Percentiles rank a stretch among this genome's conserved stretches.
Conservation (phyloP, 352 stramenopile species). For the Pythium aphanidermatum region DNA sequence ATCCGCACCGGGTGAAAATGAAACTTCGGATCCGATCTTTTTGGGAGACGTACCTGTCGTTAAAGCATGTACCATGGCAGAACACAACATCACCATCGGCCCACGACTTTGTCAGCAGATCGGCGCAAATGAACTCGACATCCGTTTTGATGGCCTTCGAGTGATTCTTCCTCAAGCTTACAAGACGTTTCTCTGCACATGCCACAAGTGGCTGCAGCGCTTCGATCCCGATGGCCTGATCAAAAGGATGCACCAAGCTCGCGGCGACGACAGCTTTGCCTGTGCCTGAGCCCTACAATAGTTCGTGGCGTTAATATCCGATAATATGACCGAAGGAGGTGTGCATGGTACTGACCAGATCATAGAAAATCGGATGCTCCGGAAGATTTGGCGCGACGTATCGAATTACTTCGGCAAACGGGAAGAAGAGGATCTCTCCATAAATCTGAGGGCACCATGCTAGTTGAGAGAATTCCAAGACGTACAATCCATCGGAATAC, state of each 20-base stretch:
- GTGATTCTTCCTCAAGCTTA: constrained; percentile 38
- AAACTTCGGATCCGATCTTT: no score
- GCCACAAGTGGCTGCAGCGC: constrained; percentile 62
- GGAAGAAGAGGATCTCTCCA: constrained; percentile 82
- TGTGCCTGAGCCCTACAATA: constrained; percentile 65
- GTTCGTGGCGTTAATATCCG: no score
- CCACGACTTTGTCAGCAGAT: constrained; percentile 61
- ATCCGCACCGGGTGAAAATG: no score
- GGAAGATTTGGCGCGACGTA: constrained; percentile 56
- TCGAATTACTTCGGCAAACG: constrained; percentile 68
- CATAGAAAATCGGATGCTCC: constrained; percentile 75
- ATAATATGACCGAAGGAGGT: neutral
- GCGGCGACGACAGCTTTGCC: constrained; percentile 78
- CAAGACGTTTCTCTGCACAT: constrained; percentile 71
- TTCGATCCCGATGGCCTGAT: constrained; percentile 82
- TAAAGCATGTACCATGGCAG: constrained; percentile 82
- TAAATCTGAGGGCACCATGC: no score
- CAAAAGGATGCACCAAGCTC: constrained; percentile 71
- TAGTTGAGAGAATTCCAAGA: no score
- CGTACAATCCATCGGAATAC: neutral
- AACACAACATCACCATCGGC: constrained; percentile 75
- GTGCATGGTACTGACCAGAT: constrained; percentile 38
- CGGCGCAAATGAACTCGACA: constrained; percentile 72
- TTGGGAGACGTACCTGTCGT: constrained; percentile 67
- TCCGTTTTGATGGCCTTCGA: constrained; percentile 34